Evolutionary conservation across 768 basidiomycete species (phyloP).

Genomic region (Boletus reticuloceps): DNA sequence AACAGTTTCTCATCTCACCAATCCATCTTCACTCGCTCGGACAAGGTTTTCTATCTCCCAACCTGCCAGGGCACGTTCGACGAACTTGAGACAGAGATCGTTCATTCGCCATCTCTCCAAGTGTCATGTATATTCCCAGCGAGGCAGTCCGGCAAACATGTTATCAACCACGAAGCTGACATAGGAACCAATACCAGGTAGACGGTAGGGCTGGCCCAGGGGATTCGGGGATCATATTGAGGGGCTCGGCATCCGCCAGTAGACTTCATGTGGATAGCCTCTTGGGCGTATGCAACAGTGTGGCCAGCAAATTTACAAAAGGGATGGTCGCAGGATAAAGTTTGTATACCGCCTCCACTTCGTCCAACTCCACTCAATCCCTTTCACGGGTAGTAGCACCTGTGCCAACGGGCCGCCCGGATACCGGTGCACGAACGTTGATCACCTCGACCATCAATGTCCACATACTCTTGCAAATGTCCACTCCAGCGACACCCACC

Average conservation of each 20-base stretch:
- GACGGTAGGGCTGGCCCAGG: conserved; percentile 76
- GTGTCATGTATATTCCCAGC: conserved; percentile 69
- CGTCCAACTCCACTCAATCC: no score
- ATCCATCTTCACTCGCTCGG: conserved; percentile 48
- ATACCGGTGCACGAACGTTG: no score
- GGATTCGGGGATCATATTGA: conserved; percentile 75
- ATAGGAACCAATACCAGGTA: conserved; percentile 80
- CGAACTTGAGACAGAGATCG: conserved; percentile 77
- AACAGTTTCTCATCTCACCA: conserved; percentile 51
- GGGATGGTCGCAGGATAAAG: no score
- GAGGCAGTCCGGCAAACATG: conserved; percentile 75
- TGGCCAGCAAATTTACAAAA: no score
- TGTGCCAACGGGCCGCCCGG: no score
- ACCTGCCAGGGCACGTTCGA: conserved; percentile 79
- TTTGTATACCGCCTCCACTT: no score
- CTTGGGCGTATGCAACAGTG: no score
- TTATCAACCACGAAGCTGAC: conserved; percentile 40
- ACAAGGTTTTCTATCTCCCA: conserved; percentile 79
- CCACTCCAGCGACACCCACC: no score
- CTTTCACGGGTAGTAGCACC: no score
- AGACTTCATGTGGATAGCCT: conserved; percentile 60
- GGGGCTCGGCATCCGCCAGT: conserved; percentile 53
- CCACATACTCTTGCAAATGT: no score
- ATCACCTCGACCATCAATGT: no score
- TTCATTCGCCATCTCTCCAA: conserved; percentile 86